These are phyloP conservation scores for Aspergillus nanangensis DNA, from an alignment of 495 filamentous ascomycete genomes.

Conservation along the genomic window DNA sequence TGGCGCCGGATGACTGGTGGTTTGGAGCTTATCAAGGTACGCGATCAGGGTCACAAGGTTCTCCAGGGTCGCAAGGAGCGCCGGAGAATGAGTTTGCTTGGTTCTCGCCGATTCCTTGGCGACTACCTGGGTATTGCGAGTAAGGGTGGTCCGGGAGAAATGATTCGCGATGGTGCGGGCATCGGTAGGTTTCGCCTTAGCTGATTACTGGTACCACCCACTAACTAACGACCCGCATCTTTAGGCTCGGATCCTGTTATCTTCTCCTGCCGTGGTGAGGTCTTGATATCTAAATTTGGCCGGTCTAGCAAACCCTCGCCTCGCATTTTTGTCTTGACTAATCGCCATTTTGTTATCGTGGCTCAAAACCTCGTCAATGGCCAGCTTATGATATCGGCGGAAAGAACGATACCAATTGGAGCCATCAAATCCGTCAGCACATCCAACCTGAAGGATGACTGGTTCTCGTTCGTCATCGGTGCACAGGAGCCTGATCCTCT, in stretches of 20 bases:
- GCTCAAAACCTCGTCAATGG: conserved; percentile 78
- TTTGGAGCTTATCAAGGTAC: conserved; percentile 77
- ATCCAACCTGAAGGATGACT: conserved; percentile 84
- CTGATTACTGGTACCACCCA: not conserved
- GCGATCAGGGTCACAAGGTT: conserved; percentile 85
- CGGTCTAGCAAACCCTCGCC: conserved; percentile 90
- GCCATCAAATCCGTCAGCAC: conserved; percentile 80
- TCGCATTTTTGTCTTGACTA: conserved; percentile 81
- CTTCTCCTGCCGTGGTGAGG: conserved; percentile 87
- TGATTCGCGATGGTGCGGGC: conserved; percentile 68
- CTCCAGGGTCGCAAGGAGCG: conserved; percentile 85
- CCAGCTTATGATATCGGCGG: conserved; percentile 72
- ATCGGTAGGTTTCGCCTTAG: conserved; percentile 37
- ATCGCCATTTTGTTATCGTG: conserved; percentile 79
- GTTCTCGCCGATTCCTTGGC: conserved; percentile 87
- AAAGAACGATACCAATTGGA: conserved; percentile 76
- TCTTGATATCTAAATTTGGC: conserved; percentile 89
- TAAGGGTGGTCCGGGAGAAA: conserved; percentile 72
- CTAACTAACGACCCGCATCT: conserved; percentile 2
- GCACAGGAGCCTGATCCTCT: conserved; percentile 91
- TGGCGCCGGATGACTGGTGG: conserved; percentile 90
- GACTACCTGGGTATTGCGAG: conserved; percentile 91
- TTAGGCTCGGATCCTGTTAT: conserved; percentile 64
- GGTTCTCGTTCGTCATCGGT: conserved; percentile 89
- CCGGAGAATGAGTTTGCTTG: conserved; percentile 82